Conservation (phyloP, 2,329 filamentous ascomycete species). For the Cladosporium halotolerans region DNA sequence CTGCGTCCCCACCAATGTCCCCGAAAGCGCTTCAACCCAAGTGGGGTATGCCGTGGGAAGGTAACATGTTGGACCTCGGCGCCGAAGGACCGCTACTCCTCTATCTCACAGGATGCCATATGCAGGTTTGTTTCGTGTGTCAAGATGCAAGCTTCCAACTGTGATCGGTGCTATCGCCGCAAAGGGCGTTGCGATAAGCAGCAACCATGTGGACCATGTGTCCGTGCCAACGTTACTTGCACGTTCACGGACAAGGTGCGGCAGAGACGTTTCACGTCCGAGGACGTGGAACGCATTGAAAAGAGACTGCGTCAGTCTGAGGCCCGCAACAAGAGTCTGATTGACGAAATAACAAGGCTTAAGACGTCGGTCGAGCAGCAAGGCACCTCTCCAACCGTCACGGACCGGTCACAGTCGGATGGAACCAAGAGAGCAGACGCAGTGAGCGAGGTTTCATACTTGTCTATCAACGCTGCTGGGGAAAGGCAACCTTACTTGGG, state of each 20-base stretch:
- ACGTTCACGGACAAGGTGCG: constrained; percentile 29
- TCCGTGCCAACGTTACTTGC: constrained; percentile 31
- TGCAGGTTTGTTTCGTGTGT: not conserved
- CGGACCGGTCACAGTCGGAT: constrained; percentile 17
- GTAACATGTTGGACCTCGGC: no score
- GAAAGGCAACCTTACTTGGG: constrained; percentile 38
- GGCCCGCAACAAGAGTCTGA: constrained; percentile 26
- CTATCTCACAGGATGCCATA: no score
- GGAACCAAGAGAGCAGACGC: constrained; percentile 29
- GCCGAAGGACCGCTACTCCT: no score
- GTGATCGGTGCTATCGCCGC: constrained; percentile 37
- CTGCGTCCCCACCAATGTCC: no score
- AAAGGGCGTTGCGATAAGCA: constrained; percentile 39
- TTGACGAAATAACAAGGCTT: constrained; percentile 12
- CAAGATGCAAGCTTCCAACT: constrained; percentile 18
- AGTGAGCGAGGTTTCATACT: constrained; percentile 35
- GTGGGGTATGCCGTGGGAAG: no score
- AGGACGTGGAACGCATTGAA: constrained; percentile 34
- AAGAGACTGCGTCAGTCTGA: constrained; percentile 30
- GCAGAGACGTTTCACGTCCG: constrained; percentile 24
- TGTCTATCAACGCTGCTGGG: constrained; percentile 39
- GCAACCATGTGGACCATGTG: constrained; percentile 34
- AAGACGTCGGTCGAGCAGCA: constrained; percentile 1
- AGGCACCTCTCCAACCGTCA: constrained; percentile 4
- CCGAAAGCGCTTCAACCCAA: no score